Percentiles rank a stretch among this genome's conserved stretches.
Conservation (phyloP, 805 yeast genomes). For the Candida coleopterorum region DNA sequence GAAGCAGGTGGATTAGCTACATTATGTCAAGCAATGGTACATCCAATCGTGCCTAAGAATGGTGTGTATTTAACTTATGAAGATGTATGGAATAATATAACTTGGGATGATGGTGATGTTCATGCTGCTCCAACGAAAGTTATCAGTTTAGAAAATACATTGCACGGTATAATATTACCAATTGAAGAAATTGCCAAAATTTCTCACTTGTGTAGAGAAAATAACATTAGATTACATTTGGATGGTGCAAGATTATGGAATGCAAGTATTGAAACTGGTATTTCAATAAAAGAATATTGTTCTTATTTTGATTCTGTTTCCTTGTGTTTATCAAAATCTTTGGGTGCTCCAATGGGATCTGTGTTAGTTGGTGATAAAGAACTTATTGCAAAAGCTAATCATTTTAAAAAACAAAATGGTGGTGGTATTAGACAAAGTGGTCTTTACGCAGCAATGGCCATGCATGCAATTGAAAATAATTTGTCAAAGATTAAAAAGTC, state of each 20-base stretch:
- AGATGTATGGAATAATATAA: constrained; percentile 31
- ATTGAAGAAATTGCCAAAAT: constrained; percentile 35
- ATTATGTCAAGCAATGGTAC: constrained; percentile 39
- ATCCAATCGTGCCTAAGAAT: constrained; percentile 32
- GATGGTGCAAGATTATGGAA: constrained; percentile 45
- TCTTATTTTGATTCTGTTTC: constrained; percentile 38
- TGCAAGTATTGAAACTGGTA: constrained; percentile 37
- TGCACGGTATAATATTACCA: constrained; percentile 40
- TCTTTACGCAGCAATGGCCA: constrained; percentile 37
- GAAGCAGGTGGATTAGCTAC: constrained; percentile 44
- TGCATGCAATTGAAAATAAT: constrained; percentile 37
- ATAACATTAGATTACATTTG: constrained; percentile 33
- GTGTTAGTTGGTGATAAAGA: constrained; percentile 30
- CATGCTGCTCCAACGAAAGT: constrained; percentile 42
- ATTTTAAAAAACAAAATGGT: constrained; percentile 40
- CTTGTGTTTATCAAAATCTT: constrained; percentile 37
- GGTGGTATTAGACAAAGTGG: constrained; percentile 44
- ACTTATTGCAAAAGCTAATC: constrained; percentile 38
- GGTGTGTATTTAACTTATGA: constrained; percentile 32
- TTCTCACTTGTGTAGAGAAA: constrained; percentile 27
- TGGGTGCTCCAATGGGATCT: constrained; percentile 43
- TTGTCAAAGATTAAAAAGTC: constrained; percentile 25
- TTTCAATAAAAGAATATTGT: constrained; percentile 35
- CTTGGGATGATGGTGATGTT: constrained; percentile 42
- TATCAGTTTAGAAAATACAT: constrained; percentile 39